Conservation (phyloP, 306 rosid genomes). For the Acmispon strigosus region DNA sequence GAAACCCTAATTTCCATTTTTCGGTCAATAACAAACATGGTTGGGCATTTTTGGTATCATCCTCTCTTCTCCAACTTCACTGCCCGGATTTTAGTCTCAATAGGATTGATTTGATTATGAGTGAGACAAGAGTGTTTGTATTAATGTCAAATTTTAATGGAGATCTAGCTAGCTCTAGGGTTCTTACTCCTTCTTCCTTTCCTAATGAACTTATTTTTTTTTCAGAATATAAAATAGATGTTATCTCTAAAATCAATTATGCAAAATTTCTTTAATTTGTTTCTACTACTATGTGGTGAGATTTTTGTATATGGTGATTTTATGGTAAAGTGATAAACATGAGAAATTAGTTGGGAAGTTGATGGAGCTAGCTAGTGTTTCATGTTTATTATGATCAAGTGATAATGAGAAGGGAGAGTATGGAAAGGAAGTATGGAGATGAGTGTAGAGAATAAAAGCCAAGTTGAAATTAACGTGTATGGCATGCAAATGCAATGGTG, state of each 20-base stretch:
- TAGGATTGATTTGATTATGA: not conserved
- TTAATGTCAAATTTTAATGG: conserved; percentile 14
- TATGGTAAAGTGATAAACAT: no score
- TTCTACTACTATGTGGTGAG: no score
- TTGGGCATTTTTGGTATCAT: conserved; percentile 11
- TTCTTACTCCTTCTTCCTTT: conserved; percentile 10
- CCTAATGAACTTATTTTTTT: not conserved
- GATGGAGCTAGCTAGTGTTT: not conserved
- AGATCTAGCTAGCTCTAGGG: conserved; percentile 39
- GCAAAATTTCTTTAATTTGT: no score
- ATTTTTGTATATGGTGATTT: no score
- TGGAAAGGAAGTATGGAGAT: not conserved
- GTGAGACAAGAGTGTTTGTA: not conserved
- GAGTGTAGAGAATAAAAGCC: conserved; percentile 10
- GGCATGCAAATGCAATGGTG: conserved; percentile 25
- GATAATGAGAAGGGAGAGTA: not conserved
- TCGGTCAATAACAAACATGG: not conserved
- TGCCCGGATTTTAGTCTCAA: conserved; percentile 12
- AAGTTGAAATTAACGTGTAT: conserved; percentile 25
- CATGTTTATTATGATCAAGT: not conserved
- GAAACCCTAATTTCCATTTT: conserved; percentile 55
- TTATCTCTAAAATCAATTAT: no score
- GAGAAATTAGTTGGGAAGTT: not conserved
- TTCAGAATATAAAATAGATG: no score
- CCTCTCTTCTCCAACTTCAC: not conserved